Conservation (phyloP, 768 basidiomycete genomes). For the Tubosaeta sp. region DNA sequence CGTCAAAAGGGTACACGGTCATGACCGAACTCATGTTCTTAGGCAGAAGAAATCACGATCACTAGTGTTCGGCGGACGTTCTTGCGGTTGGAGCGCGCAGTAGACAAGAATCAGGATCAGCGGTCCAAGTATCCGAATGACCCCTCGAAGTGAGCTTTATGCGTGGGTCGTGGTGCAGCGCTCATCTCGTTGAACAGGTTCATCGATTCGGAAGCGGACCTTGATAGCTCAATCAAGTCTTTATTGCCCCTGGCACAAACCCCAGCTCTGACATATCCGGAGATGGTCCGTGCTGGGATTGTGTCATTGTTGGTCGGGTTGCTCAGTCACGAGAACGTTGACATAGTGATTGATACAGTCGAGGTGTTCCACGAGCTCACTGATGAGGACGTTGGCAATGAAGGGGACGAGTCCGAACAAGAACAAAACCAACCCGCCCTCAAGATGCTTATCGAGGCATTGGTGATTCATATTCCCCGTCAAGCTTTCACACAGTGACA, state of each 20-base stretch:
- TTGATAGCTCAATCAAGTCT: constrained; percentile 82
- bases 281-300: constrained; percentile 75
- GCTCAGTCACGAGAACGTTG: constrained; percentile 92
- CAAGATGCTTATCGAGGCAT: constrained; percentile 66
- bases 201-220: constrained; percentile 97
- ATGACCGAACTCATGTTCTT: constrained; percentile 6
- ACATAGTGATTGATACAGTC: constrained; percentile 95
- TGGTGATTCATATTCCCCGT: constrained; percentile 50
- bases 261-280: constrained; percentile 81
- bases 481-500: constrained; percentile 1
- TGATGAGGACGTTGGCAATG: constrained; percentile 91
- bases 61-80: constrained; percentile 70
- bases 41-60: constrained; percentile 68
- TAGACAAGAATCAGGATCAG: constrained; percentile 94
- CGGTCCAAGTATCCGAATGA: constrained; percentile 93
- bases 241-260: constrained; percentile 86
- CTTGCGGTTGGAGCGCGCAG: constrained; percentile 79
- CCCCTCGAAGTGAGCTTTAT: constrained; percentile 69
- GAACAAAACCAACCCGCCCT: constrained; percentile 62
- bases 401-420: constrained; percentile 60
- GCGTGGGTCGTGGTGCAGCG: background rate
- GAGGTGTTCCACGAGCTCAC: constrained; percentile 92
- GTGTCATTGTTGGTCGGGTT: constrained; percentile 73
- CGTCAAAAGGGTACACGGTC: background rate
- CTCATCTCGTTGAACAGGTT: constrained; percentile 54